phyloP scores from a whole-genome alignment of 306 rosid species.

The Pyrus pyrifolia region DNA sequence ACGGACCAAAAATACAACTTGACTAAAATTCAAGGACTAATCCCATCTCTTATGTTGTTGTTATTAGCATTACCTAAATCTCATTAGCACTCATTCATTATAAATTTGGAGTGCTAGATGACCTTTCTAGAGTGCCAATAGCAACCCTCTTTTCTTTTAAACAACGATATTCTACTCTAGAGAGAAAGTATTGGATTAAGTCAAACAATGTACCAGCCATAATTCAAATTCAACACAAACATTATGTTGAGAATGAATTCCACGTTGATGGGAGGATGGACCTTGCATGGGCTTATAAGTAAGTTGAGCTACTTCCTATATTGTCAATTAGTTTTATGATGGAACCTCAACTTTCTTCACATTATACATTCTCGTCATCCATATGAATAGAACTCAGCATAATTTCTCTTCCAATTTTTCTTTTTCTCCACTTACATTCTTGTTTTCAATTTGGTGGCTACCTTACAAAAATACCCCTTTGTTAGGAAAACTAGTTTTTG shows the following conservation, averaged over 20 bases:
- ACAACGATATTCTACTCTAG: not conserved
- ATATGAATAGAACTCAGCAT: not conserved
- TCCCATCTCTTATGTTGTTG: no score
- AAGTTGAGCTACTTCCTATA: no score
- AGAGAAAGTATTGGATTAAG: no score
- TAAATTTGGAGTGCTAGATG: not conserved
- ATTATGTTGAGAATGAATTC: no score
- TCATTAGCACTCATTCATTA: not conserved
- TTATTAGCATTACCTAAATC: no score
- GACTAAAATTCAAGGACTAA: no score
- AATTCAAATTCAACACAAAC: not conserved
- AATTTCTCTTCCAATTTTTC: not conserved
- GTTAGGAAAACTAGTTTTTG: constrained; percentile 5
- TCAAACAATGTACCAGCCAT: not conserved
- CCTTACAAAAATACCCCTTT: not conserved
- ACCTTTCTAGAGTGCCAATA: no score
- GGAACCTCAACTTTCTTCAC: no score
- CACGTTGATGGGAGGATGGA: no score
- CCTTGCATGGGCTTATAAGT: no score
- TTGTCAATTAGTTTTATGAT: no score
- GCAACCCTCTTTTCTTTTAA: not conserved
- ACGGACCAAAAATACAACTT: not conserved
- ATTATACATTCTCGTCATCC: not conserved
- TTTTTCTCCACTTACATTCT: not conserved
- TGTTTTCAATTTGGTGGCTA: constrained; percentile 13